Conservation (phyloP, 106 monocot genomes). For the Xerophyta viscosa region DNA sequence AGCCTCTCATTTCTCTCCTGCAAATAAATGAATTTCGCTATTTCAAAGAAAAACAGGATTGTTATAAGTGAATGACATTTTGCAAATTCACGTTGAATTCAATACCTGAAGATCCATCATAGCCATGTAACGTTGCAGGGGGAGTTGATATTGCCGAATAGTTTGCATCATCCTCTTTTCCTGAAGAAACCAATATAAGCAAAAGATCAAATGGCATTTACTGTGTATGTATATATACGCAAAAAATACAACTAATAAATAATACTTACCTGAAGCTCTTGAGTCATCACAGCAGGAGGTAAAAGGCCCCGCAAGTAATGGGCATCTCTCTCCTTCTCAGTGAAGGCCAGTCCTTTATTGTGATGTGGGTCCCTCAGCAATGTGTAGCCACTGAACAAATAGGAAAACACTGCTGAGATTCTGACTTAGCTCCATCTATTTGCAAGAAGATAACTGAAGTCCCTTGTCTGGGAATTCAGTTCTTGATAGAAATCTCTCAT, state of each 20-base stretch:
- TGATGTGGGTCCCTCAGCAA: conserved; percentile 51
- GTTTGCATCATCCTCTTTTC: conserved; percentile 54
- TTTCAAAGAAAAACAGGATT: no score
- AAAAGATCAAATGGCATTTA: background rate
- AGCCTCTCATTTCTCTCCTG: conserved; percentile 89
- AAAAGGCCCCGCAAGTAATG: conserved; percentile 58
- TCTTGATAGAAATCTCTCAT: no score
- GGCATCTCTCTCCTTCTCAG: conserved; percentile 46
- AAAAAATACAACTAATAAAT: background rate
- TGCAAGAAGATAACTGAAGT: background rate
- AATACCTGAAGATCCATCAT: conserved; percentile 68
- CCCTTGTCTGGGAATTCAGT: background rate
- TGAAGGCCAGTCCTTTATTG: conserved; percentile 66
- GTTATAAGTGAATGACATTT: no score
- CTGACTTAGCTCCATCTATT: no score
- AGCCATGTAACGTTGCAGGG: conserved; percentile 49
- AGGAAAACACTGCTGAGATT: background rate
- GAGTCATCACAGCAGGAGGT: conserved; percentile 30
- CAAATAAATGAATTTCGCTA: background rate
- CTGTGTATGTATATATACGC: no score
- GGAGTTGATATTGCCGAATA: conserved; percentile 48
- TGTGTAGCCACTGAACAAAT: conserved; percentile 32
- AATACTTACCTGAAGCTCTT: conserved; percentile 50
- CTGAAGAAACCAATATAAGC: conserved; percentile 4
- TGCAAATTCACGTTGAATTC: background rate